Evolutionary conservation across 768 basidiomycete species (phyloP).

Genomic region (Rhodotorula sphaerocarpa): DNA sequence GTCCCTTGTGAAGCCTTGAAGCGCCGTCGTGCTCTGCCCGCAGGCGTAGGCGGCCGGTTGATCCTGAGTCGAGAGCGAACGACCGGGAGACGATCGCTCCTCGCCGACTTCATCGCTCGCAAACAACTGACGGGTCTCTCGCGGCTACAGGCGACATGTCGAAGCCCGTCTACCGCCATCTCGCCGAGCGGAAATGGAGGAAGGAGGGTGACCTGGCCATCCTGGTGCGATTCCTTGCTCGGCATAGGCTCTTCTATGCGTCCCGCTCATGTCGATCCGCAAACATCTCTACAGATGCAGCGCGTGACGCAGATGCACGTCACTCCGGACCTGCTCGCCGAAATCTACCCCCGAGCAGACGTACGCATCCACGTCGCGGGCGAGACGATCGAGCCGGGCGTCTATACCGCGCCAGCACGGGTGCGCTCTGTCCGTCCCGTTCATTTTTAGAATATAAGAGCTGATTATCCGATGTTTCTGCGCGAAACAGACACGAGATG

Average conservation of each 20-base stretch:
- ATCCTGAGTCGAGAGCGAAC: no score
- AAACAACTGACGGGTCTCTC: no score
- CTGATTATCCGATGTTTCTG: not conserved
- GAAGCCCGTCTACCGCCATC: slow-evolving; percentile 64
- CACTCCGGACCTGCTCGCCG: slow-evolving; percentile 73
- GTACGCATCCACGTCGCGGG: slow-evolving; percentile 54
- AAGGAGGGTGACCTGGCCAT: slow-evolving; percentile 74
- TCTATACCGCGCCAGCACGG: slow-evolving; percentile 60
- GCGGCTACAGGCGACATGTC: slow-evolving; percentile 40
- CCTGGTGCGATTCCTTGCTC: slow-evolving; percentile 53
- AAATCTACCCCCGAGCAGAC: slow-evolving; percentile 64
- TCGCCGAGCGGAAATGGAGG: slow-evolving; percentile 77
- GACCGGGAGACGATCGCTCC: no score
- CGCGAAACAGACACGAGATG: slow-evolving; percentile 53
- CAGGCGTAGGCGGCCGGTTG: no score
- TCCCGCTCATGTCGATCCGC: no score
- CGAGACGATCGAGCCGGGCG: slow-evolving; percentile 58
- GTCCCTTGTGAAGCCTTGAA: slow-evolving; percentile 39
- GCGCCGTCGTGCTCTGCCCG: no score
- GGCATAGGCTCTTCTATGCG: no score
- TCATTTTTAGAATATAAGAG: not conserved
- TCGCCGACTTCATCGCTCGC: no score
- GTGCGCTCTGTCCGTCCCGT: slow-evolving; percentile 44
- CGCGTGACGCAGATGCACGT: slow-evolving; percentile 84
- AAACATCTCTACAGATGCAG: slow-evolving; percentile 63